phyloP scores from a whole-genome alignment of 352 stramenopile genomes.

The Phytophthora europaea region DNA sequence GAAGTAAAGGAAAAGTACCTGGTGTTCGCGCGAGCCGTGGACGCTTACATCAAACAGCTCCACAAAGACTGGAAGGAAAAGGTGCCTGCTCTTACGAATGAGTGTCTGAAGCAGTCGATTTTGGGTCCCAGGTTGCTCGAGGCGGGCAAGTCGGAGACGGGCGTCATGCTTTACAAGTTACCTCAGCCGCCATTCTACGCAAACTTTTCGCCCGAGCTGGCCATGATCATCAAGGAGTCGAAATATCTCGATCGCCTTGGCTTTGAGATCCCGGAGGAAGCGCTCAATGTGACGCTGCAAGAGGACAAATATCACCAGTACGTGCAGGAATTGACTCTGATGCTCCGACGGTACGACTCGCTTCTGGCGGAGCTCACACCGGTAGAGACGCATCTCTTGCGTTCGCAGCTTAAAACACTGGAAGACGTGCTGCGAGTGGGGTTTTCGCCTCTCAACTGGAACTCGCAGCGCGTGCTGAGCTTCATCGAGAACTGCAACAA shows the following conservation, averaged over 20 bases:
- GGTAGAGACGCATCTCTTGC: constrained; percentile 92
- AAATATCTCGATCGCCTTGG: constrained; percentile 97
- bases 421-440: constrained; percentile 89
- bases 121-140: constrained; percentile 86
- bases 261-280: constrained; percentile 96
- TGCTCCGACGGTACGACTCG: constrained; percentile 93
- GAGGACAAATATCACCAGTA: constrained; percentile 97
- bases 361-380: constrained; percentile 86
- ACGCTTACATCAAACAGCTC: constrained; percentile 94
- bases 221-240: constrained; percentile 96
- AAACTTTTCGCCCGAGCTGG: constrained; percentile 94
- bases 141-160: constrained; percentile 79
- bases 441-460: constrained; percentile 97
- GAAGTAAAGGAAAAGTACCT: constrained; percentile 96
- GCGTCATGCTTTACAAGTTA: constrained; percentile 84
- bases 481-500: constrained; percentile 96
- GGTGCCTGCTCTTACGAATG: constrained; percentile 88
- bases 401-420: constrained; percentile 91
- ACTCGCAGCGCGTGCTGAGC: constrained; percentile 95
- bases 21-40: constrained; percentile 92
- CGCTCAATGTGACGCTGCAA: constrained; percentile 96
- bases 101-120: constrained; percentile 96
- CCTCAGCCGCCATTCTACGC: constrained; percentile 93
- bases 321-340: constrained; percentile 92
- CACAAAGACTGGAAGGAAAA: constrained; percentile 95